Conservation (phyloP, 1,284 basidiomycete genomes). For the Ceratorhiza oryzae-sativae region DNA sequence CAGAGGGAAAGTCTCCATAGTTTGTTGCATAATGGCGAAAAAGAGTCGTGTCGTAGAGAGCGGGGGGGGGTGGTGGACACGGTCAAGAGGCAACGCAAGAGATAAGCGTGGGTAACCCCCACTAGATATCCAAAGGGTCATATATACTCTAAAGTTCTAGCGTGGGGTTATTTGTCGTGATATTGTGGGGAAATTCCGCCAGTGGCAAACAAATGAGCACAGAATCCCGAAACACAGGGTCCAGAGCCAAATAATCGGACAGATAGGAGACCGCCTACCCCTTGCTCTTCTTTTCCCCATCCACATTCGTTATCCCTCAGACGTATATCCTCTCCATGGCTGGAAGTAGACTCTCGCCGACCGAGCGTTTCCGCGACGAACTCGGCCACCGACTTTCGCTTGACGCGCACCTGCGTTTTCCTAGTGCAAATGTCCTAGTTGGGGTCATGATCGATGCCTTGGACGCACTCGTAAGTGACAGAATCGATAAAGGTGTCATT, state of each 20-base stretch:
- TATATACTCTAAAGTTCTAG: too few relatives aligned
- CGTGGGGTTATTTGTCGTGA: too few relatives aligned
- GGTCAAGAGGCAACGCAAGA: too few relatives aligned
- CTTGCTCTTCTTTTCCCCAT: not conserved
- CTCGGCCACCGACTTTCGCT: constrained; percentile 15
- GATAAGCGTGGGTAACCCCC: too few relatives aligned
- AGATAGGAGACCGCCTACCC: not conserved
- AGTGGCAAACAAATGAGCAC: too few relatives aligned
- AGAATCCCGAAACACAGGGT: not conserved
- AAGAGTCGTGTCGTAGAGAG: not conserved
- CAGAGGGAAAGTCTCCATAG: not conserved
- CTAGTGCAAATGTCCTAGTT: constrained; percentile 19
- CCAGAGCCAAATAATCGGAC: not conserved
- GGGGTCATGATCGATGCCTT: constrained; percentile 20
- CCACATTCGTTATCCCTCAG: not conserved
- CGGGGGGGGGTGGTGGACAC: too few relatives aligned
- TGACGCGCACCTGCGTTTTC: constrained; percentile 7
- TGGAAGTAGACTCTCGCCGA: not conserved
- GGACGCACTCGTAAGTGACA: not conserved
- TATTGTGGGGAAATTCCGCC: too few relatives aligned
- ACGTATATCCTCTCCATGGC: not conserved
- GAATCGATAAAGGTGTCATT: too few relatives aligned
- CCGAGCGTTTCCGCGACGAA: constrained; percentile 23
- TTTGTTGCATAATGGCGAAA: not conserved
- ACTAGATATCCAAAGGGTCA: too few relatives aligned